Base-by-base conservation (phyloP, 208 protist species). In the Acanthamoeba lenticulata region DNA sequence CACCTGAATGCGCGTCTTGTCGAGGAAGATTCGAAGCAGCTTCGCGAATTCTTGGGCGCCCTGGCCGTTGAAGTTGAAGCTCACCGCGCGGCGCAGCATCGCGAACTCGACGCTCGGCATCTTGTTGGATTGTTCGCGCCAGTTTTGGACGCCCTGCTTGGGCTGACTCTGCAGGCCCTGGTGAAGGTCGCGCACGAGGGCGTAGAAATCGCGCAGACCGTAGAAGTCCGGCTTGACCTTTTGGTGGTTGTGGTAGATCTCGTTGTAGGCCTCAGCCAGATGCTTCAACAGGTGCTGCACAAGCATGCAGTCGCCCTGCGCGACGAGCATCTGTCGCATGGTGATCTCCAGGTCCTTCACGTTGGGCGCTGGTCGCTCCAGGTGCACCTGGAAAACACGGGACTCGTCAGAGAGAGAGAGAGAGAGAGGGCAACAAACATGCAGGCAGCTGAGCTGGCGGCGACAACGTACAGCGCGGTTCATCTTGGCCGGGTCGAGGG, bases 401-500 rank as follows among this genome's bases (percentile, higher is more conserved):
- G 19, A n/a, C 32, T 81, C 69, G 11, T 81, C 27, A 21, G 27
- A 67, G 27, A 67, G 27, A 67, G 27, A 27, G 27, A 67, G 27
- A 67, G 27, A 67, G 27, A 67, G 21, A 67, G 27, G 24, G 21
- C 21, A 21, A 67, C 21, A 67, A 67, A 19, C 94, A 95, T 47
- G 11, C 42, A 21, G 34, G 97, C 90, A n/a, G 97, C 96, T 24
- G 93, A 57, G 4, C 21, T 29, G n/a, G 2, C 40, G 21, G 96
- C 1, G 45, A 90, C 21, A 97, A 38, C 24, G 72, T 4, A 97
- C 29, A 3, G 93, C 95, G 85, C 97, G 97, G 91, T 98, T 98
- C 97, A 98, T 98, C 96, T 98, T 98, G 29, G 98, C 97, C 17
- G 96, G 57, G 85, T 98, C 98, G 19, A 98, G 94, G 27, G 89